Evolutionary conservation across 768 basidiomycete species (phyloP), one percentile per base, ranked within the genome.

Genomic region (Pisolithus albus): DNA sequence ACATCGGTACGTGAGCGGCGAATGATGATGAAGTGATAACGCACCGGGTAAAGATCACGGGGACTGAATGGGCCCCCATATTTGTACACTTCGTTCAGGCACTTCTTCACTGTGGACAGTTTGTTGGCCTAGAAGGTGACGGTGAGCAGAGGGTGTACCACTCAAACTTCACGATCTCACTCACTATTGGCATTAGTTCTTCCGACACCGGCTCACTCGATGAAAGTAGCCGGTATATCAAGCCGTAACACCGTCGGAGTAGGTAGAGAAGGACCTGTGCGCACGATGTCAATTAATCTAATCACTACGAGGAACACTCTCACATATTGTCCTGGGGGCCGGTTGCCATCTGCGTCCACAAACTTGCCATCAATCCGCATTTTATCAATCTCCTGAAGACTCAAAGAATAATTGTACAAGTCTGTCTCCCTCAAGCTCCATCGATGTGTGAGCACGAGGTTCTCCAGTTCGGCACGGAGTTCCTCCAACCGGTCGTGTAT

Each of bases 361-460:
- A 98, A 99, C 70, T 96, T 95, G 51, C 96, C 96, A 56, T 98
- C 92, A 6, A 97, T 82, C 21, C 96, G 75, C 92, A 98, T 92
- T 69, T 88, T 86, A 70, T 99, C 96, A 38, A 99, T 94, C 68
- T 98, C 94, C 62, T 93, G 86, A 55, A 99, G 71, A 65, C 90
- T 90, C 49, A 92, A 75, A 19, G 91, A 90, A 69, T 95, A 98
- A 69, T 92, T 97, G 78, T 82, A 92, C 19, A 95, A 72, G 60
- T 95, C 92, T 1, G 90, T 92, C 75, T 99, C 96, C 40, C 94
- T 77, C 50, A 99, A 72, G 54, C 86, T 97, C 96, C 96, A 99
- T 34, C 96, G 84, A 66, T 95, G 96, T 1, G 96, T 98, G 58
- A 98, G 74, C 28, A 88, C 90, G 59, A 99, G 74, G 56, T 86